Base-by-base conservation (phyloP, 306 rosid genomes). In the Trifolium repens region DNA sequence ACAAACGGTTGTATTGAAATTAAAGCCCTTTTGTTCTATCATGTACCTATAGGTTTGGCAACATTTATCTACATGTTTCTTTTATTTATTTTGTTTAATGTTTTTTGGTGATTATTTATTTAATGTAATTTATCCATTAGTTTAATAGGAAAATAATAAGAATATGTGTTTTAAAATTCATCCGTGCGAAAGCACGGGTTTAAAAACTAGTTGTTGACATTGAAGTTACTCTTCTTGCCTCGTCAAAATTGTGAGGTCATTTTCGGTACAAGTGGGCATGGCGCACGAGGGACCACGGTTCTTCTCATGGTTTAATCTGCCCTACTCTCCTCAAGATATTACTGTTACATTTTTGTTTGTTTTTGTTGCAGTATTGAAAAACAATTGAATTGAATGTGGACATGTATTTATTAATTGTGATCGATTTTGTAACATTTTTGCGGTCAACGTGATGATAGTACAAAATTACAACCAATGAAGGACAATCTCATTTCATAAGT, bases 181-280 rank as follows among this genome's bases (percentile, higher is more conserved):
- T n/a, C n/a, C n/a, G n/a, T n/a, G n/a, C n/a, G n/a, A n/a, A n/a
- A n/a, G n/a, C n/a, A n/a, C n/a, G n/a, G n/a, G n/a, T n/a, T n/a
- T n/a, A n/a, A n/a, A n/a, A n/a, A n/a, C n/a, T n/a, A n/a, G n/a
- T 73, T 49, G 69, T 49, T 60, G 35, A 17, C 67, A 26, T 16
- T 22, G 14, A n/a, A 27, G 71, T 74, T 60, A 50, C 78, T 47
- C n/a, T 82, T 73, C 67, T 78, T 75, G 81, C 68, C 47, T 54
- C 62, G 9, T 35, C 43, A 58, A 64, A 78, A 64, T 24, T 74
- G 92, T 70, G 58, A 69, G 78, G 94, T 91, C 94, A 80, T 79
- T 91, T 78, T 91, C 92, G 79, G 44, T 79, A 71, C 84, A 86
- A 84, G 89, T 78, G 79, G 69, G 80, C 80, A 87, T 76, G 82